These are phyloP conservation scores for Globisporangium canariense DNA, from an alignment of 352 stramenopile genomes.

Conservation along the genomic window DNA sequence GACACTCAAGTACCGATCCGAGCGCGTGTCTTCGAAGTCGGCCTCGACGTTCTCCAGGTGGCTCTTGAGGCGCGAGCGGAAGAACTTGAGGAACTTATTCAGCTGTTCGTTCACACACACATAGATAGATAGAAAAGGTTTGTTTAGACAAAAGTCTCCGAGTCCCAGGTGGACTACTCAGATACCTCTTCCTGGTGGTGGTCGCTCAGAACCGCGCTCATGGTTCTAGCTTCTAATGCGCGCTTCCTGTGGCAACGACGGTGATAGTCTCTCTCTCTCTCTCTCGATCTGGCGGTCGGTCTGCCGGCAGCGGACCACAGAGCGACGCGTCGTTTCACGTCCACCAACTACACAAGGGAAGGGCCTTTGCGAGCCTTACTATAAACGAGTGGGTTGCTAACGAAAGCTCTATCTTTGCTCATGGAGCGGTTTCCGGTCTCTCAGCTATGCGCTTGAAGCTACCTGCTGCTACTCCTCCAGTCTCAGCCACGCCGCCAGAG, in stretches of 20 bases:
- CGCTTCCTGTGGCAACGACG: background rate
- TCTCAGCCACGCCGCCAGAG: too few species aligned
- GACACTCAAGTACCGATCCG: constrained; percentile 36
- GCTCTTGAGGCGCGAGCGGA: constrained; percentile 66
- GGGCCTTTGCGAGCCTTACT: background rate
- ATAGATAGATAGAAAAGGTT: too few species aligned
- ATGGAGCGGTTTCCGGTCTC: constrained; percentile 9
- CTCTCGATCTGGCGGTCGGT: background rate
- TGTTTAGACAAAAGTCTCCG: too few species aligned
- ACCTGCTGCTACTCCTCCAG: background rate
- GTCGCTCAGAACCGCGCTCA: constrained; percentile 27
- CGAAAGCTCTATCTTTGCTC: background rate
- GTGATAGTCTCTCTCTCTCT: too few species aligned
- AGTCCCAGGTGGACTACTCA: too few species aligned
- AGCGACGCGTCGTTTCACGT: background rate
- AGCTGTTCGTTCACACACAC: constrained; percentile 29
- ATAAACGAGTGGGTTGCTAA: background rate
- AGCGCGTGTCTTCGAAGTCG: constrained; percentile 83
- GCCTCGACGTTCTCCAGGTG: constrained; percentile 81
- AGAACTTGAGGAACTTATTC: constrained; percentile 85
- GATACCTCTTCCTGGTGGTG: constrained; percentile 63
- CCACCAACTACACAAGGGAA: background rate
- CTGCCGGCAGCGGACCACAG: background rate
- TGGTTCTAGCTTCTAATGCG: constrained; percentile 13
- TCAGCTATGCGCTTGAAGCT: background rate